A percentile compares a stretch with the other conserved stretches of the same genome.
Conservation (phyloP, 129 eudicot genomes). For the Arctium lappa region DNA sequence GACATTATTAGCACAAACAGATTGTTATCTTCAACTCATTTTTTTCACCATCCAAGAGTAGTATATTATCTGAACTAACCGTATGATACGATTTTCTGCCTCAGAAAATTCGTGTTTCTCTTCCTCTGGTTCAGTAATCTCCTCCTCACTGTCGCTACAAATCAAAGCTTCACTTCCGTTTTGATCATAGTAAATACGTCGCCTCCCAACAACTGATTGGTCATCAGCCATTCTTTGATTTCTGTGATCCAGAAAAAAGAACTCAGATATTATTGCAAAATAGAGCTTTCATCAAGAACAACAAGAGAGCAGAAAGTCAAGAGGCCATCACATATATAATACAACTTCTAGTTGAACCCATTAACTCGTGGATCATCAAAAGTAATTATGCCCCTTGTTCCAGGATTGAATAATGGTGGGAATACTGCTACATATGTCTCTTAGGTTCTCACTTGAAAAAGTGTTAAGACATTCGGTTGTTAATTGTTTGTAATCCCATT, state of each 20-base stretch:
- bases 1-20: not conserved
- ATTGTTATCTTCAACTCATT: not conserved
- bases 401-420: not conserved
- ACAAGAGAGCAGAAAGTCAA: not conserved
- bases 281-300: constrained; percentile 6
- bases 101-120: constrained; percentile 81
- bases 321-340: not conserved
- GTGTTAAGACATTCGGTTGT: not conserved
- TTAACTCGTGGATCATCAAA: not conserved
- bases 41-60: constrained; percentile 14
- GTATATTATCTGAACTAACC: constrained; percentile 45
- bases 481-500: constrained; percentile 6
- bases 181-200: constrained; percentile 79
- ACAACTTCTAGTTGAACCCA: constrained; percentile 6
- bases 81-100: constrained; percentile 70
- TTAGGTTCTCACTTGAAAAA: constrained; percentile 7
- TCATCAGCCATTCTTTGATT: constrained; percentile 97
- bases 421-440: constrained; percentile 3
- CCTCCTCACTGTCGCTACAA: constrained; percentile 98
- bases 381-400: not conserved
- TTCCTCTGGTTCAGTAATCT: constrained; percentile 54
- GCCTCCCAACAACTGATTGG: constrained; percentile 91
- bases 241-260: constrained; percentile 45
- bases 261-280: constrained; percentile 20
- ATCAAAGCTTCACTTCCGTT: constrained; percentile 82